phyloP scores from a whole-genome alignment of 2,329 filamentous ascomycete genomes.

The Verticillium klebahnii region DNA sequence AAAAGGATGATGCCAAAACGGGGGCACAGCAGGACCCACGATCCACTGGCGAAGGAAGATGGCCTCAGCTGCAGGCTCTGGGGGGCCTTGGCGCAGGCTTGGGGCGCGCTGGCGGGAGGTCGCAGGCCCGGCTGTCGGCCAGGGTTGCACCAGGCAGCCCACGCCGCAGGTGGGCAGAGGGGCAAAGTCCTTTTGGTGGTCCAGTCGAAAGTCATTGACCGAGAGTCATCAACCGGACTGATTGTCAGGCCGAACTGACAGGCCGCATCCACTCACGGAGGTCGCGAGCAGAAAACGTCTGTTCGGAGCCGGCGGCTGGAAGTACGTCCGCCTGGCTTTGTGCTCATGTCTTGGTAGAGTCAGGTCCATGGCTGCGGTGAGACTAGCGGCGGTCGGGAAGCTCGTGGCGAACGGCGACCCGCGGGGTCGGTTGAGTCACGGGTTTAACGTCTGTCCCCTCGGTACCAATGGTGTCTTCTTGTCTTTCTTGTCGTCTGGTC shows the following conservation, averaged over 20 bases:
- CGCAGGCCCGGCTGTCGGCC: not conserved
- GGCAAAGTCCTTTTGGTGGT: not conserved
- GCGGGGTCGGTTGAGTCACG: not conserved
- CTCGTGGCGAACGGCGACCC: not conserved
- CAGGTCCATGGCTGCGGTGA: not conserved
- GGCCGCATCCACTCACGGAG: not conserved
- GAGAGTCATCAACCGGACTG: not conserved
- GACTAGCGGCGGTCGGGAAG: not conserved
- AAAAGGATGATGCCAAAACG: not conserved
- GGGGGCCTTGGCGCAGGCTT: slow-evolving; percentile 36
- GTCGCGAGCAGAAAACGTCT: not conserved
- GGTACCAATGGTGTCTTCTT: not conserved
- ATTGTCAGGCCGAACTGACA: not conserved
- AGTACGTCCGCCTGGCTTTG: too few species aligned
- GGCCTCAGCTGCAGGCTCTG: not conserved
- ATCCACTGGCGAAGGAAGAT: not conserved
- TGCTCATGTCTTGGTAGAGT: not conserved
- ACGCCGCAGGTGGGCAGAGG: not conserved
- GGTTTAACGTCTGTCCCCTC: not conserved
- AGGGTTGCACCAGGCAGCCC: not conserved
- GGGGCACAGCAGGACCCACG: not conserved
- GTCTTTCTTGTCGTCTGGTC: not conserved
- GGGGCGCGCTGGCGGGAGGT: slow-evolving; percentile 56
- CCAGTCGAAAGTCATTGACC: not conserved
- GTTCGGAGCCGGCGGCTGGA: not conserved